A percentile compares a stretch with the other conserved stretches of the same genome.
Conservation (phyloP, 2,329 filamentous ascomycete species). For the Claviceps digitariae region DNA sequence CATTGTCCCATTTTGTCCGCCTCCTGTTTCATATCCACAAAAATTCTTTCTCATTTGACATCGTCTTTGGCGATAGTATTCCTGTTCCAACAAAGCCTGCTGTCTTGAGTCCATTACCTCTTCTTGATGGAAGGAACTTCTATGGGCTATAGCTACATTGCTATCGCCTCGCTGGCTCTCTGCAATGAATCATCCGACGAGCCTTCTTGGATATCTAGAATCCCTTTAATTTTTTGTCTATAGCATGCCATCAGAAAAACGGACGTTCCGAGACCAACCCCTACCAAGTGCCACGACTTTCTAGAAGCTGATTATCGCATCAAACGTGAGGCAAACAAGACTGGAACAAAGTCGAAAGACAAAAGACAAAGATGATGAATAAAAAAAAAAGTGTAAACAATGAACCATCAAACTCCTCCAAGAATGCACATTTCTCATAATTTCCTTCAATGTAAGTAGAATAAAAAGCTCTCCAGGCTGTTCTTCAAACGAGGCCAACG, state of each 20-base stretch:
- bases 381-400: neutral
- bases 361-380: neutral
- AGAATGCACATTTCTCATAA: slow-evolving; percentile 10
- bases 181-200: neutral
- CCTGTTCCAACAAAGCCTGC: neutral
- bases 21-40: neutral
- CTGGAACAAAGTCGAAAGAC: neutral
- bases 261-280: slow-evolving; percentile 3
- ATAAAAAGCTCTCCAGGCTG: slow-evolving; percentile 1
- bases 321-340: neutral
- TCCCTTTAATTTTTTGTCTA: neutral
- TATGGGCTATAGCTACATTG: neutral
- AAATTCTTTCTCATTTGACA: neutral
- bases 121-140: neutral
- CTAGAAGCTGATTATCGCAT: neutral
- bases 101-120: neutral
- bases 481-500: neutral
- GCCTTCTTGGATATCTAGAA: neutral
- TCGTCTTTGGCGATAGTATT: neutral
- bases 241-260: slow-evolving; percentile 1
- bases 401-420: slow-evolving; percentile 11
- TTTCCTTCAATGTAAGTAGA: slow-evolving; percentile 5
- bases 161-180: neutral
- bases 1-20: neutral
- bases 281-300: slow-evolving; percentile 3